Evolutionary conservation across 2,329 filamentous ascomycete species (phyloP).

Genomic region (Hypomyces rosellus): DNA sequence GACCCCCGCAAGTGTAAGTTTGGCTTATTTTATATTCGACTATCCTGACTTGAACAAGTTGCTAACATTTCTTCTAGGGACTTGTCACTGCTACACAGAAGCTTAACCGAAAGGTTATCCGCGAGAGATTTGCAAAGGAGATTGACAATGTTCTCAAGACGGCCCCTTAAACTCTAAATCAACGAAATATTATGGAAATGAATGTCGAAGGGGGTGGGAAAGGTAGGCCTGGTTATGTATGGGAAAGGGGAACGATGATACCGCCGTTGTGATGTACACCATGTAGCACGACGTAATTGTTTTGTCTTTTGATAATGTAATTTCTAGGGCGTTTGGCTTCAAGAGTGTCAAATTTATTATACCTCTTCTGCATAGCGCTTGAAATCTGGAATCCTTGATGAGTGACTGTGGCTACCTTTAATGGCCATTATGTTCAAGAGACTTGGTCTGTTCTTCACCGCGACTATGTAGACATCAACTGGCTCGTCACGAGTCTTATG

Average conservation of each 20-base stretch:
- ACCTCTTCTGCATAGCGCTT: no score
- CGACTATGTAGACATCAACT: no score
- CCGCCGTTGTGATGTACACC: slow-evolving; percentile 10
- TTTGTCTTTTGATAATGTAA: slow-evolving; percentile 6
- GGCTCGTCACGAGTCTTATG: no score
- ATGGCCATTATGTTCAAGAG: no score
- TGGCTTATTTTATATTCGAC: slow-evolving; percentile 16
- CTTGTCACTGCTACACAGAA: slow-evolving; percentile 58
- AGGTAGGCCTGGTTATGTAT: not conserved
- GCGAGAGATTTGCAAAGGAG: slow-evolving; percentile 44
- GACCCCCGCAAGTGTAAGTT: slow-evolving; percentile 76
- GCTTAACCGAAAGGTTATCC: slow-evolving; percentile 48
- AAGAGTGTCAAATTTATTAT: no score
- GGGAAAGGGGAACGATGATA: slow-evolving; percentile 13
- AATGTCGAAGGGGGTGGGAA: not conserved
- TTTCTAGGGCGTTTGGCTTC: not conserved
- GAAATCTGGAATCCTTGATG: no score
- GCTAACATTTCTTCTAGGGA: slow-evolving; percentile 35
- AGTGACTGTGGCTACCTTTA: no score
- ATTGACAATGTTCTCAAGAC: slow-evolving; percentile 39
- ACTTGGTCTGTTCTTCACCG: no score
- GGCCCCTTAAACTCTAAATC: slow-evolving; percentile 11
- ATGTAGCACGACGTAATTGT: slow-evolving; percentile 7
- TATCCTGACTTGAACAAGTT: not conserved
- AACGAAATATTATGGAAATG: not conserved